A percentile compares a stretch with the other conserved stretches of the same genome.
phyloP scores from a whole-genome alignment of 352 stramenopile species.

The Globisporangium parvum region DNA sequence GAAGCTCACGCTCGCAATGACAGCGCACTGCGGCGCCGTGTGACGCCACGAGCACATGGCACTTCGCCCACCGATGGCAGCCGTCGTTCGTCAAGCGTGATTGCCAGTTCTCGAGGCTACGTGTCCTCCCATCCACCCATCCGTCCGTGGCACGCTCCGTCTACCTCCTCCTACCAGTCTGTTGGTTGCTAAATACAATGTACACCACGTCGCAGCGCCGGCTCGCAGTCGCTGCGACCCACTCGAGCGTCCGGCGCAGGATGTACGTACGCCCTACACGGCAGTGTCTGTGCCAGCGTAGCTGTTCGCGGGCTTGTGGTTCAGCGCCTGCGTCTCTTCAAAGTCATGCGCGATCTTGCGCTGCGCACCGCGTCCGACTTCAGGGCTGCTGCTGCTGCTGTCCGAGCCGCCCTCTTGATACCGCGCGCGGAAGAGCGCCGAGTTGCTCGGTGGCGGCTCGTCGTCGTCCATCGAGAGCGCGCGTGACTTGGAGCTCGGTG shows the following conservation, averaged over 20 bases:
- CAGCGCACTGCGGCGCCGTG: constrained; percentile 15
- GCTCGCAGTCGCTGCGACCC: not conserved
- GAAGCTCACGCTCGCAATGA: constrained; percentile 61
- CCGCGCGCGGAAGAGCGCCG: constrained; percentile 30
- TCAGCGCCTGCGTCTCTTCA: constrained; percentile 5
- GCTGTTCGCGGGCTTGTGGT: not conserved
- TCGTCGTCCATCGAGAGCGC: constrained; percentile 62
- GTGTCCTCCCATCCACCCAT: not conserved
- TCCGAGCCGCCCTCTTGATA: constrained; percentile 20
- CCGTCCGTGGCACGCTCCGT: not conserved
- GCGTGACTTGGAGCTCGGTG: constrained; percentile 38
- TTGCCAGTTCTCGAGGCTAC: not conserved
- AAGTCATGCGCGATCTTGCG: not conserved
- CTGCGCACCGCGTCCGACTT: not conserved
- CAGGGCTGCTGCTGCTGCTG: constrained; percentile 5
- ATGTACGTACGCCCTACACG: constrained; percentile 2
- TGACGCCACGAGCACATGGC: not conserved
- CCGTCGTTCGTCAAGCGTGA: too few species aligned
- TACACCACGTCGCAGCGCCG: not conserved
- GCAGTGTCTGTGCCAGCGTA: constrained; percentile 6
- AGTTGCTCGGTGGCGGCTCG: constrained; percentile 32
- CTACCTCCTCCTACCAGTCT: not conserved
- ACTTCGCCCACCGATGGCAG: too few species aligned
- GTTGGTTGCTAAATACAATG: constrained; percentile 12
- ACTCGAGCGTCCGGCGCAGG: too few species aligned